Evolutionary conservation across 2,329 filamentous ascomycete species (phyloP), one percentile per base, ranked within the genome.

Genomic region (Ascochyta pisi): DNA sequence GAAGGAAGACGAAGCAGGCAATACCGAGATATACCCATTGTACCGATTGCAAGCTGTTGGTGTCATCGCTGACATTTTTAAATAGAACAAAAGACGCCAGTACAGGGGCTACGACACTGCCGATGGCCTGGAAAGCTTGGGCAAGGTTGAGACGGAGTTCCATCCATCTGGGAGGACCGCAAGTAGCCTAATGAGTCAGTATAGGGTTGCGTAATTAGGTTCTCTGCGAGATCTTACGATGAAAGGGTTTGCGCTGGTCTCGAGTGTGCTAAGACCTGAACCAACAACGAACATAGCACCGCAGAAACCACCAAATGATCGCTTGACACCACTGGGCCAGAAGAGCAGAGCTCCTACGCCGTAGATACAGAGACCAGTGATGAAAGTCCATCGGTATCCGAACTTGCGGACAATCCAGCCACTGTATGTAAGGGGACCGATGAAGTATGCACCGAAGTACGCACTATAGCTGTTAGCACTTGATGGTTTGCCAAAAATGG

Each of bases 371-470:
- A 87, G 76, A 1, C 85, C 85, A 3, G 83, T 78, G 31, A 84
- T 84, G 65, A 84, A 86, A 15, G 82, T 84, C 9, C 81, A 77
- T 60, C 85, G 86, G 77, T 87, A 87, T 0, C 85, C 84, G 77
- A 82, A 86, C 41, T 78, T 77, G 50, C 82, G 81, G 40, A 87
- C 73, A 1, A 85, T 77, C 13, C 80, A 73, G 3, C 79, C 77
- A 3, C 89, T 89, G 9, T 91, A 84, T 1, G 88, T 80, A 6
- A 90, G 73, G 0, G 89, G 87, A 0, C 87, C 89, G 33, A 89
- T 79, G 54, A 90, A 81, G 69, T 92, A 92, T 1, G 83, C 87
- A 10, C 83, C 84, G 69, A 89, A 92, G 69, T 92, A 92, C 6
- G 86, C 82, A 56, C 39, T 57, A 34, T 43, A 9, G 7, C 10